Conservation (phyloP, 176 grass and related monocot genomes). For the Cenchrus fungigraminus region DNA sequence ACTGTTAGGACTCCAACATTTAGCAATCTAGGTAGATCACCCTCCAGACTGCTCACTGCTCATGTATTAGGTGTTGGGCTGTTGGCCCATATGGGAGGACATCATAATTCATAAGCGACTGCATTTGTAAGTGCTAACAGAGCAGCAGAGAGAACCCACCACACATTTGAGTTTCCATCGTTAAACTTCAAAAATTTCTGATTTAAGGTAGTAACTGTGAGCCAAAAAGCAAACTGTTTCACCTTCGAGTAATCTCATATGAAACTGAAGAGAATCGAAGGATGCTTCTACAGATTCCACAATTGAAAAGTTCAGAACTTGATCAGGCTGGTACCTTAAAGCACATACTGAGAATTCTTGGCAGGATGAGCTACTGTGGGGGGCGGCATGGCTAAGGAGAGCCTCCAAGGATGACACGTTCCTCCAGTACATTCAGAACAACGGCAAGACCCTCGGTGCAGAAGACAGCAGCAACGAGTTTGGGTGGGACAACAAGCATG, state of each 20-base stretch:
- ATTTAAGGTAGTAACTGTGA: not conserved
- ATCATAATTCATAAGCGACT: not conserved
- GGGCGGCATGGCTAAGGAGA: constrained; percentile 83
- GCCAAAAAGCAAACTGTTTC: not conserved
- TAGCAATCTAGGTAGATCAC: not conserved
- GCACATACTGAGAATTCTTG: not conserved
- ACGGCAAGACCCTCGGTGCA: constrained; percentile 85
- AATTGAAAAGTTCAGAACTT: not conserved
- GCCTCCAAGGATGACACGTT: constrained; percentile 74
- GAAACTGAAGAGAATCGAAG: too few species aligned
- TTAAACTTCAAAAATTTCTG: not conserved
- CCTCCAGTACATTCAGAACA: constrained; percentile 87
- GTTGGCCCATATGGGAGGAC: not conserved
- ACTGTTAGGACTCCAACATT: not conserved
- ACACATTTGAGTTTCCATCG: not conserved
- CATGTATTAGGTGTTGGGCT: not conserved
- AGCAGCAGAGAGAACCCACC: not conserved
- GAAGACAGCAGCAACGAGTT: constrained; percentile 91
- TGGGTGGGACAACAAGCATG: constrained; percentile 99
- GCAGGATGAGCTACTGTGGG: constrained; percentile 97
- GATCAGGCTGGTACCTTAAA: not conserved
- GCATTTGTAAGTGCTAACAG: not conserved
- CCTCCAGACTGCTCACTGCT: not conserved
- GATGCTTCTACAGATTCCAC: too few species aligned
- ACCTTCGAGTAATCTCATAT: not conserved